Base-by-base conservation (phyloP, 305 asterid genomes). In the Rubia balearica region DNA sequence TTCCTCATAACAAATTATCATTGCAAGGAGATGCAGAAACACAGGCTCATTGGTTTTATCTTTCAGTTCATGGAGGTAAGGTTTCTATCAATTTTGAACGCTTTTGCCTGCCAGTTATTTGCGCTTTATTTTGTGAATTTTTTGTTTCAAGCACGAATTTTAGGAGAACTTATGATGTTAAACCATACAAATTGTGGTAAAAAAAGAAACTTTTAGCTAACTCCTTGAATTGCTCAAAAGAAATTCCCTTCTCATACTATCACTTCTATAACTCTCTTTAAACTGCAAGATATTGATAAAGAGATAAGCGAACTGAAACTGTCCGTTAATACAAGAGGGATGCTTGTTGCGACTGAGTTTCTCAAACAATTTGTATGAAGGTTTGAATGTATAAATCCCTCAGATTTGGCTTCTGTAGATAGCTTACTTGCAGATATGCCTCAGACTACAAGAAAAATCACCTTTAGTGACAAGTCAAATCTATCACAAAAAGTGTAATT, bases 21-120 rank as follows among this genome's bases (percentile, higher is more conserved):
- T 40, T 95, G 97, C 7, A 97, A 95, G 85, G 99, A 95, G 74
- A 87, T 95, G 98, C 99, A 95, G 85, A 95, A 87, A 82, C 92
- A 86, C 60, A 92, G 87, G 82, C 95, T 89, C 64, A 92, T 89
- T 64, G 94, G 89, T 81, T 90, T 93, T 73, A 89, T 90, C 33
- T 96, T 91, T 71, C 98, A 95, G 84, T 91, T 95, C 85, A 90
- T 91, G 97, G 99, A 95, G 96, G 96, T 90, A 86, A 51, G 70
- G 5, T 76, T 61, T 80, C 83, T 66, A 8, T 40, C 0, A 43
- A n/a, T 22, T 36, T 9, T 21, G 40, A 49, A 17, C 7, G 27
- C 56, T 16, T 27, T 1, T 33, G 42, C 40, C 7, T 33, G 49
- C n/a, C 30, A 5, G 13, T 68, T 49, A 16, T 68, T 45, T 51